Evolutionary conservation across 176 grass and related monocot species (phyloP), one percentile per base, ranked within the genome.

Genomic region (Avena atlantica): DNA sequence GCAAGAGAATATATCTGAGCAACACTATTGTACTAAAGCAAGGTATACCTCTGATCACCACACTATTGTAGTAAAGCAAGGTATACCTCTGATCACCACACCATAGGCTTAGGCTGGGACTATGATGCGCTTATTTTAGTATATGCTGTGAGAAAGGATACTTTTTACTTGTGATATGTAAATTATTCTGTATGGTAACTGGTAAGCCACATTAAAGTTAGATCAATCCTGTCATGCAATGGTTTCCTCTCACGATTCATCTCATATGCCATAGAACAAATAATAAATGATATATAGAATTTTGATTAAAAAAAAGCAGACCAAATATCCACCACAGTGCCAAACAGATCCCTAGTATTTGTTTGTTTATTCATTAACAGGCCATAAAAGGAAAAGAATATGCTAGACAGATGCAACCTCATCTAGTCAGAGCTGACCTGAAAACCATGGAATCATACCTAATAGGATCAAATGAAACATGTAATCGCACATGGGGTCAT

Each of bases 391-490:
- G 9, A 29, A 37, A 20, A 88, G 3, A 15, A 42, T 81, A 51
- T 76, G 71, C 19, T 27, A 60, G 2, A 61, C 27, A n/a, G 45
- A 69, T 24, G 49, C 29, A 76, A 78, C 10, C 12, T 68, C 20
- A 16, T 50, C 3, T 60, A 89, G 56, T 12, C 82, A n/a, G 15
- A 79, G 45, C 4, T 45, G 19, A 60, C 17, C 45, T 21, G 12
- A 50, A 78, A 67, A 4, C 3, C 4, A 57, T 57, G 53, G 15
- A 57, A 5, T 57, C 1, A 57, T 57, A 57, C 13, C 14, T 75
- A 20, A n/a, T 73, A 86, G 20, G 79, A 78, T 49, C 1, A 80
- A 91, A 72, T 34, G 52, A 74, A 83, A 82, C 20, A 60, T 19
- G 37, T 4, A 51, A 4, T 9, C 9, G 12, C 78, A 66, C 56